phyloP scores from a whole-genome alignment of 2,329 filamentous ascomycete species.

The Davidsoniella neocaledoniae region DNA sequence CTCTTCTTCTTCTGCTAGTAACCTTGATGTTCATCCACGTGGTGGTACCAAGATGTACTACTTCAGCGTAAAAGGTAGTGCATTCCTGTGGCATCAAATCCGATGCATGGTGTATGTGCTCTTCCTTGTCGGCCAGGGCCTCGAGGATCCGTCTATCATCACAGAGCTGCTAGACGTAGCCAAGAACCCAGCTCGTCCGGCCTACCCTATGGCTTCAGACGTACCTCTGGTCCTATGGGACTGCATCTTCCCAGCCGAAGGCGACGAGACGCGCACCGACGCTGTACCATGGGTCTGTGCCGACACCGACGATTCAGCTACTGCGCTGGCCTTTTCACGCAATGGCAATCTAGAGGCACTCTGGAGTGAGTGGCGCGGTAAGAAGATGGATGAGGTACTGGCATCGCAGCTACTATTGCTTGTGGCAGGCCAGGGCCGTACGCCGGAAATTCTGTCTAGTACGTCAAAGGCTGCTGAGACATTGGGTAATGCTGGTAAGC shows the following conservation, averaged over 20 bases:
- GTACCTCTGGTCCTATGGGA: constrained; percentile 89
- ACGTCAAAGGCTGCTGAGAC: constrained; percentile 4
- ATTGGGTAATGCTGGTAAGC: neutral
- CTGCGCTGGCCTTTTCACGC: constrained; percentile 43
- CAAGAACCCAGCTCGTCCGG: constrained; percentile 57
- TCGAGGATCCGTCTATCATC: constrained; percentile 61
- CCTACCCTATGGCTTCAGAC: constrained; percentile 83
- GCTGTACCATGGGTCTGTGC: constrained; percentile 58
- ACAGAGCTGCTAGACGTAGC: constrained; percentile 56
- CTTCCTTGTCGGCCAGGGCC: constrained; percentile 81
- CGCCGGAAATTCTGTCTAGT: constrained; percentile 4
- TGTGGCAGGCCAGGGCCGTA: constrained; percentile 26
- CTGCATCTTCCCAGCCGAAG: constrained; percentile 52
- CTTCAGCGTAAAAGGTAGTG: constrained; percentile 76
- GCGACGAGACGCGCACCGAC: constrained; percentile 29
- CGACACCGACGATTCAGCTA: constrained; percentile 44
- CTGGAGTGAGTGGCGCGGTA: constrained; percentile 69
- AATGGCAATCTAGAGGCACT: constrained; percentile 54
- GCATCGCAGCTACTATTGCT: constrained; percentile 56
- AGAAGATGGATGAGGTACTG: constrained; percentile 81
- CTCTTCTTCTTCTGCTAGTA: neutral
- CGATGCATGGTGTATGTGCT: constrained; percentile 82
- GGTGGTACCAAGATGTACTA: constrained; percentile 54
- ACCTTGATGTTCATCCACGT: constrained; percentile 8
- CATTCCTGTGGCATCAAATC: constrained; percentile 97